Conservation (phyloP, 2,329 filamentous ascomycete genomes). For the Aureobasidium musti region DNA sequence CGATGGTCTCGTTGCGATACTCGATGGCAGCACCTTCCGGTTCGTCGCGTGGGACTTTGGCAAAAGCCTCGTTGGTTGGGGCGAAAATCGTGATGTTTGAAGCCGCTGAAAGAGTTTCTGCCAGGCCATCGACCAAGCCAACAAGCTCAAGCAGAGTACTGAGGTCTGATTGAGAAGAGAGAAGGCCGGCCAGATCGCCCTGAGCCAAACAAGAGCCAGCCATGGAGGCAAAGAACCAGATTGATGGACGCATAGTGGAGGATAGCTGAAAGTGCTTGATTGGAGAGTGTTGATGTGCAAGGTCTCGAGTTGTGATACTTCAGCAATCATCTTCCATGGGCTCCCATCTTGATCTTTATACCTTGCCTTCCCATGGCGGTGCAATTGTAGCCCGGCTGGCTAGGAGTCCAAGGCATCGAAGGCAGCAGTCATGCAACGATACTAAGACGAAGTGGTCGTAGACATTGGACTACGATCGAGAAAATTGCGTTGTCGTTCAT, state of each 20-base stretch:
- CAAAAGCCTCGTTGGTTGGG: conserved; percentile 44
- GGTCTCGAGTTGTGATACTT: not conserved
- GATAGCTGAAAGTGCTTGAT: not conserved
- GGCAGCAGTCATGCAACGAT: not conserved
- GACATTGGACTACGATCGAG: not conserved
- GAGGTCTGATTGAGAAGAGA: conserved; percentile 35
- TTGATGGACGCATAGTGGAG: not conserved
- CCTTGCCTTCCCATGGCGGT: not conserved
- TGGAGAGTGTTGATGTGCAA: not conserved
- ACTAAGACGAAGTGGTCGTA: not conserved
- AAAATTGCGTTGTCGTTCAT: not conserved
- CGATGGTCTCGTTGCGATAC: conserved; percentile 33
- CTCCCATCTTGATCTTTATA: not conserved
- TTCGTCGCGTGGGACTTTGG: conserved; percentile 39
- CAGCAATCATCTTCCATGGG: not conserved
- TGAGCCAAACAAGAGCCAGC: conserved; percentile 29
- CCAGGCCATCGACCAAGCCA: conserved; percentile 36
- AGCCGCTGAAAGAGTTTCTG: conserved; percentile 39
- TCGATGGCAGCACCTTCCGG: conserved; percentile 42
- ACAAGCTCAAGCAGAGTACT: conserved; percentile 36
- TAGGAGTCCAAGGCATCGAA: not conserved
- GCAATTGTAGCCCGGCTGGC: not conserved
- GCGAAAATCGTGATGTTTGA: conserved; percentile 45
- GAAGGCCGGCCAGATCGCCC: conserved; percentile 32
- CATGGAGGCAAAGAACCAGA: conserved; percentile 20